A percentile compares a stretch with the other conserved stretches of the same genome.
These are phyloP conservation scores for Erigeron canadensis DNA, from an alignment of 129 eudicot species.

Conservation along the genomic window DNA sequence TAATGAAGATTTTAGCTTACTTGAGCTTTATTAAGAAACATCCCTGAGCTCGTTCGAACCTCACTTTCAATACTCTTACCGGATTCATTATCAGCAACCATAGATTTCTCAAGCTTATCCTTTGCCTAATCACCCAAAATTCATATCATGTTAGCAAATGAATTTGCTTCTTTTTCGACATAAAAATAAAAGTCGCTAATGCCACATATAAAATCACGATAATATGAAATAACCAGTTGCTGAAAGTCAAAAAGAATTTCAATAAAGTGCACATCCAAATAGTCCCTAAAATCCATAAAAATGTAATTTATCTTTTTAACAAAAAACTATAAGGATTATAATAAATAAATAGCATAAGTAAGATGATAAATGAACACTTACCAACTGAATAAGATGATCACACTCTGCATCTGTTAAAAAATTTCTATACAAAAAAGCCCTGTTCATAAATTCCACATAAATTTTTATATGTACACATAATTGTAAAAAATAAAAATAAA, in stretches of 20 bases:
- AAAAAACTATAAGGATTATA: background rate
- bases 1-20: constrained; percentile 34
- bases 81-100: constrained; percentile 75
- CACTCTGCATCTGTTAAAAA: constrained; percentile 86
- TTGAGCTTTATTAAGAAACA: constrained; percentile 82
- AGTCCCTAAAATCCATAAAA: background rate
- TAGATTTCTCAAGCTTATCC: constrained; percentile 19
- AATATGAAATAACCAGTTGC: background rate
- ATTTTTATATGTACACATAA: background rate
- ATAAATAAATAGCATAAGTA: background rate
- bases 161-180: background rate
- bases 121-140: constrained; percentile 16
- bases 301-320: background rate
- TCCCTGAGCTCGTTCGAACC: constrained; percentile 94
- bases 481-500: background rate
- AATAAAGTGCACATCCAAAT: background rate
- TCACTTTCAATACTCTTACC: constrained; percentile 88
- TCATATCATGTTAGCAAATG: background rate
- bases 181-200: background rate
- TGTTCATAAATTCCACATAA: constrained; percentile 26
- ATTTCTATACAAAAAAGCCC: constrained; percentile 75
- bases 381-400: constrained; percentile 77
- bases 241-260: background rate
- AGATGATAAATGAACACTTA: constrained; percentile 17
- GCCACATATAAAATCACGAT: background rate